Base-by-base conservation (phyloP, 2,329 filamentous ascomycete genomes). In the Fusarium sp. region DNA sequence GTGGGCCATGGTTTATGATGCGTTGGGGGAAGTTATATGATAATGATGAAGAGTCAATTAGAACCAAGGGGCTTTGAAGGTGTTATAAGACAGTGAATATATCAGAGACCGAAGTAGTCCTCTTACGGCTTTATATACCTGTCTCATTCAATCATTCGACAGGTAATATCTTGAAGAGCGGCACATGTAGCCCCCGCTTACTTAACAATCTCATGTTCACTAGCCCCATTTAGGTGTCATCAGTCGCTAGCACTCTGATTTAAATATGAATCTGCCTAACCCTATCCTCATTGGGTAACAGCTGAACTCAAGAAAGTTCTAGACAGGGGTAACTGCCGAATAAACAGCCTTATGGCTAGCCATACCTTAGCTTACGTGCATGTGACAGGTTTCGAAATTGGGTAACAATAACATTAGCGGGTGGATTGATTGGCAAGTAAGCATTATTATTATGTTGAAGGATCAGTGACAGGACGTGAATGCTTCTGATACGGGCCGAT, bases 91-190 rank as follows among this genome's bases (percentile, higher is more conserved):
- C 14, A 16, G 13, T 21, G 21, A 23, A 23, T 4, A 23, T 5
- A 5, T 23, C 21, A 23, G 1, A 8, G 23, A n/a, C 30, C 19
- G 3, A 9, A 14, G 11, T 1, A 34, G 28, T 4, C 4, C 5
- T 0, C 14, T 4, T 4, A n/a, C 11, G 3, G 0, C 10, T 34
- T 50, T 34, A 25, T 37, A 50, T 21, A 11, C 4, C 7, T 0
- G 1, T n/a, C 8, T 11, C 7, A 4, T 13, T 6, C 19, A 26
- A 51, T 4, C 12, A 23, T 10, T 49, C 1, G 13, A 19, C 4
- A 16, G 11, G 1, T 39, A 18, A 23, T 19, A 7, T 8, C 8
- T 12, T 4, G 6, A 51, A 4, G 6, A 9, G 23, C 12, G 31
- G 31, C 31, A 51, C 48, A 19, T 51, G 31, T 41, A 12, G n/a